Conservation (phyloP, 192 early-diverging fungal genomes). For the Coemansia sp. region DNA sequence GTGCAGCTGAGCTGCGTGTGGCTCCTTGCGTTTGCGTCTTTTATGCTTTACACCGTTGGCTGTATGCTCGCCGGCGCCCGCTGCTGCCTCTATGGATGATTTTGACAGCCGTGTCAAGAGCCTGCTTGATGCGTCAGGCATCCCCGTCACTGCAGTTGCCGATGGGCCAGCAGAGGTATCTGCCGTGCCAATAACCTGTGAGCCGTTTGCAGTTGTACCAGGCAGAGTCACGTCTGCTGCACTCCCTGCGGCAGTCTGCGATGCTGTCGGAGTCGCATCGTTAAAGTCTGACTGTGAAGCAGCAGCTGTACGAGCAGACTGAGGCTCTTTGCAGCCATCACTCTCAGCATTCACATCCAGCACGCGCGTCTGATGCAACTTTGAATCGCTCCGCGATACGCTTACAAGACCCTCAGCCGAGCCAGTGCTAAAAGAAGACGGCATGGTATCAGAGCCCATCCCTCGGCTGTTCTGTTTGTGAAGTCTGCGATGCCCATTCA, state of each 20-base stretch:
- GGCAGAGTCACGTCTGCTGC: no score
- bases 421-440: no score
- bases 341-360: no score
- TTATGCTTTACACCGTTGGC: conserved; percentile 4
- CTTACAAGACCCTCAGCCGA: no score
- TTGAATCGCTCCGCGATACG: no score
- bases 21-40: neutral
- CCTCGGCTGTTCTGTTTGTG: neutral
- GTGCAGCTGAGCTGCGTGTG: conserved; percentile 16
- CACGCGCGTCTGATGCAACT: no score
- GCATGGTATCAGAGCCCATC: no score
- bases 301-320: neutral
- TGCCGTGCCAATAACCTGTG: neutral
- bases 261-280: no score
- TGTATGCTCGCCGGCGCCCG: conserved; percentile 1
- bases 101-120: conserved; percentile 34
- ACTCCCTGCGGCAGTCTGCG: no score
- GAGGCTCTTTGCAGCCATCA: neutral
- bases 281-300: no score
- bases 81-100: conserved; percentile 37
- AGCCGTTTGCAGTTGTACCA: no score
- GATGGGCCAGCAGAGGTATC: neutral
- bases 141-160: conserved; percentile 2
- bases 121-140: conserved; percentile 1
- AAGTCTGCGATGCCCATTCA: neutral